Base-by-base conservation (phyloP, 352 stramenopile species). In the Phytopythium mirpurense region DNA sequence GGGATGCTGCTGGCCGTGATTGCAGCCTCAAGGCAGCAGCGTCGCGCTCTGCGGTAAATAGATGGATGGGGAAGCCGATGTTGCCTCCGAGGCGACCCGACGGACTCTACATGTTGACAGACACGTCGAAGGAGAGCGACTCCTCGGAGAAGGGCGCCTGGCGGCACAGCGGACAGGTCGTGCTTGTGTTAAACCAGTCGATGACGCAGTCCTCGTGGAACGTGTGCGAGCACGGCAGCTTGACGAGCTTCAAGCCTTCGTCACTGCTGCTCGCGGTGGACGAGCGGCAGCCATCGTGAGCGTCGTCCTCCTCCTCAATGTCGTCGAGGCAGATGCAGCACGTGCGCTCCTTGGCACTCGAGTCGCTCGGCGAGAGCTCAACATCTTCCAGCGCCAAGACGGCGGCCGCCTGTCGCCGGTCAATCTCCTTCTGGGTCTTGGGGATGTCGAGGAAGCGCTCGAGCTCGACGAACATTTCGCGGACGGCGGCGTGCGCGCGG, bases 181-280 rank as follows among this genome's bases (percentile, higher is more conserved):
- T 78, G 51, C 73, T 87, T 2, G 73, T 70, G 47, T 81, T 83
- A 53, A 89, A 86, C 80, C 80, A 91, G 56, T 83, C 66, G 43
- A 89, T 76, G 26, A 88, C 69, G 36, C 80, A 91, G 68, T 88
- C 75, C 65, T 91, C 78, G 56, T 91, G 80, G 54, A 88, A 91
- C 35, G 77, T 66, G 53, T 91, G 80, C 16, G 48, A 59, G 50
- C 80, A 91, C 21, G 75, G 71, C n/a, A 91, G 56, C 51, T 67
- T 61, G 26, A 88, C 77, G 59, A 84, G 70, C 41, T 66, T 72
- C 24, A 78, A 54, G 23, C 60, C 63, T 5, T 68, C 62, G 10
- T 47, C 9, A 32, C 40, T 44, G 41, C 16, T 15, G 51, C 41
- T 32, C 4, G 24, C 41, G 36, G 11, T 24, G 4, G 37, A 24